Conservation (phyloP, 768 basidiomycete genomes). For the Lactifluus pinguis region DNA sequence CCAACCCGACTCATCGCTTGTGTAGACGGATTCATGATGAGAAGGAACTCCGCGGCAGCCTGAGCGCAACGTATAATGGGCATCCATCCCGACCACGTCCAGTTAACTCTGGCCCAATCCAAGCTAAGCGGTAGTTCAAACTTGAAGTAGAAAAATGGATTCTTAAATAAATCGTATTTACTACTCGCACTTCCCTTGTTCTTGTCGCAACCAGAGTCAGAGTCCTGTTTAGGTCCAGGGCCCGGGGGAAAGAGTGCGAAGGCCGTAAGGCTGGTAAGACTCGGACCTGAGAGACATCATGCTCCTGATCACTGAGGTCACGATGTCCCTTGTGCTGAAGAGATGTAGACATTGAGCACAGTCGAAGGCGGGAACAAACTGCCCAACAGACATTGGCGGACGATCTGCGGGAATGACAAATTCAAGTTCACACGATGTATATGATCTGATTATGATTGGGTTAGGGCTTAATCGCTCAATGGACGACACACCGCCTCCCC, state of each 20-base stretch:
- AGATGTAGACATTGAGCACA: slow-evolving; percentile 1
- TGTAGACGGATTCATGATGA: slow-evolving; percentile 45
- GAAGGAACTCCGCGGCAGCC: slow-evolving; percentile 45
- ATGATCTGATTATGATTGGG: background rate
- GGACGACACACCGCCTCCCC: slow-evolving; percentile 31
- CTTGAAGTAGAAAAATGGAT: background rate
- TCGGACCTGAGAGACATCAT: slow-evolving; percentile 6
- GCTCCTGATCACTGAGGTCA: slow-evolving; percentile 27
- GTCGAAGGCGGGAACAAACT: background rate
- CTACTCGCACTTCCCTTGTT: background rate
- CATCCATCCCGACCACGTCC: slow-evolving; percentile 50
- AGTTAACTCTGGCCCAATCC: slow-evolving; percentile 51
- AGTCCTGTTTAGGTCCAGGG: background rate
- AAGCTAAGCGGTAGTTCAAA: slow-evolving; percentile 27
- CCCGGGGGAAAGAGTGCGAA: no score
- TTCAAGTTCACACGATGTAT: background rate
- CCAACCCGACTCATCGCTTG: slow-evolving; percentile 49
- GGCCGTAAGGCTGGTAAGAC: background rate
- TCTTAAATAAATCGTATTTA: background rate
- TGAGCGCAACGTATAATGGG: slow-evolving; percentile 57
- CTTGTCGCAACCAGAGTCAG: background rate
- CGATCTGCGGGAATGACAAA: background rate
- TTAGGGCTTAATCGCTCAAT: slow-evolving; percentile 15
- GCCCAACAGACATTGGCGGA: background rate
- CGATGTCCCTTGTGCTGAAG: background rate